Base-by-base conservation (phyloP, 2,329 filamentous ascomycete genomes). In the Orbilia javanica region DNA sequence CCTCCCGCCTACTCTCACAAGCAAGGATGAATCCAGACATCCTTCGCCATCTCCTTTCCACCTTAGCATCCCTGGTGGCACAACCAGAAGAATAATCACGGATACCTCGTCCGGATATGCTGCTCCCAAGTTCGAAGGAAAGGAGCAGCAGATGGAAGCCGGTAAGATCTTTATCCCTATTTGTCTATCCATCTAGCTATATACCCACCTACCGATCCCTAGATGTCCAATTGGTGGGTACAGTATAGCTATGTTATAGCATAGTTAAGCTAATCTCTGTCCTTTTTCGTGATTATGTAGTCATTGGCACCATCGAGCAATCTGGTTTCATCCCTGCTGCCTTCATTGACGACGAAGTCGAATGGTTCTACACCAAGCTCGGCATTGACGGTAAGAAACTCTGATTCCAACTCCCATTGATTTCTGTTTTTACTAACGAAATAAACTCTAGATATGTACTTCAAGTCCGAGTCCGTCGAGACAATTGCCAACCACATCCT, bases 301-400 rank as follows among this genome's bases (percentile, higher is more conserved):
- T 97, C 83, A 94, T 93, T 89, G 90, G 91, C 80, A 87, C 91
- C 83, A 90, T 97, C 81, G 88, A 90, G 82, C 88, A 91, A 80
- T 92, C 91, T 83, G 92, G 91, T 77, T 97, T 96, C 89, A 93
- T 99, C 79, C 96, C 96, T 1, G 88, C 89, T 72, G 88, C 92
- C 65, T 92, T 97, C 80, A 88, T 97, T 79, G 92, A 96, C 79
- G 88, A 90, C 27, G 94, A 99, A 85, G 93, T 94, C 64, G 88
- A 90, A 77, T 99, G 96, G 95, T 99, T 99, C 87, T 99, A 99
- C 87, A 93, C 96, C 84, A 92, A 96, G 84, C 90, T 99, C 25
- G 96, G 96, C 81, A 99, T 99, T 82, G 96, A 99, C 83, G 96
- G 80, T 81, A 53, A 63, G 79, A 4, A 25, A 4, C 2, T 13